phyloP scores from a whole-genome alignment of 2,329 filamentous ascomycete genomes.

The Diaporthe australafricana region DNA sequence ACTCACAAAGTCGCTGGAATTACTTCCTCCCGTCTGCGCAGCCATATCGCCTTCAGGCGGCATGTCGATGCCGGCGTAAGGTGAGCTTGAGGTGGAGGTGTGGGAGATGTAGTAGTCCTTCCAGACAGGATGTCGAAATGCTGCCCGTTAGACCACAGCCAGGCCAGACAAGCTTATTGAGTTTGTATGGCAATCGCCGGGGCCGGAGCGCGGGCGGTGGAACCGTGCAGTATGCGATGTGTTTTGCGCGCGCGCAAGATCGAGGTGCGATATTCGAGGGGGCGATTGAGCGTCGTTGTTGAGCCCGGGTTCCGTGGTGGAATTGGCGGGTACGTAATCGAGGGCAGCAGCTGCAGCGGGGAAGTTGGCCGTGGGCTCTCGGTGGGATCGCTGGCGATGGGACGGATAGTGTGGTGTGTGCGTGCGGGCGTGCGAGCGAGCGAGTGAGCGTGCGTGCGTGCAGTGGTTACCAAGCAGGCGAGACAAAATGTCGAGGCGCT shows the following conservation, averaged over 20 bases:
- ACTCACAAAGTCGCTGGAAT: conserved; percentile 96
- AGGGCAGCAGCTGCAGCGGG: conserved; percentile 13
- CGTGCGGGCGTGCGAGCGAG: background rate
- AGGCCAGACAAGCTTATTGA: background rate
- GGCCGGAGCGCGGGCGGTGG: conserved; percentile 8
- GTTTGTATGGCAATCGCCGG: conserved; percentile 14
- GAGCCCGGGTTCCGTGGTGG: conserved; percentile 14
- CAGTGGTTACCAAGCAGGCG: conserved; percentile 17
- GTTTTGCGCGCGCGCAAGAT: background rate
- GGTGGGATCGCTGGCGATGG: conserved; percentile 16
- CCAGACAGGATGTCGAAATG: conserved; percentile 12
- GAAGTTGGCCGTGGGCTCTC: conserved; percentile 13
- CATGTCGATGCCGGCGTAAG: conserved; percentile 44
- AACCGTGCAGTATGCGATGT: conserved; percentile 3
- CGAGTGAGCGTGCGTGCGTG: background rate
- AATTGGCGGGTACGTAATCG: conserved; percentile 25
- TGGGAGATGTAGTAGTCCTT: background rate
- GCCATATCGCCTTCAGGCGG: conserved; percentile 52
- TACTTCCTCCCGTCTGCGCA: conserved; percentile 68
- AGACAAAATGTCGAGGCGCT: conserved; percentile 14
- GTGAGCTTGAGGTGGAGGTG: background rate
- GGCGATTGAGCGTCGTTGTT: background rate
- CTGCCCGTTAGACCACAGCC: conserved; percentile 23
- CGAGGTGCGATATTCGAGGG: background rate
- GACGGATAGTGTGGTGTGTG: background rate